phyloP scores from a whole-genome alignment of 129 eudicot species.

The Escallonia herrerae region DNA sequence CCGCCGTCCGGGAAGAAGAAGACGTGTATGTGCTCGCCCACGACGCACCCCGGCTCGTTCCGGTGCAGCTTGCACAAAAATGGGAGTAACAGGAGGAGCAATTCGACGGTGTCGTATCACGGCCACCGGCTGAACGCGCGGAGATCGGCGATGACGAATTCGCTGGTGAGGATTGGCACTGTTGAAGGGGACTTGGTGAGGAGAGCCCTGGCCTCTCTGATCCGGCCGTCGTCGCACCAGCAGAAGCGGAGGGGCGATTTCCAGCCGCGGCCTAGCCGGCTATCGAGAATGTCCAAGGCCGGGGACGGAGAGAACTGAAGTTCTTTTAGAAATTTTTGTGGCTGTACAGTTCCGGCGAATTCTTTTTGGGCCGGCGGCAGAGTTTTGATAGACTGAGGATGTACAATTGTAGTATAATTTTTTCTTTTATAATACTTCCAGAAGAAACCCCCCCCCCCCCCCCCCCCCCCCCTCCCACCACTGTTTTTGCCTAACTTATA shows the following conservation, averaged over 20 bases:
- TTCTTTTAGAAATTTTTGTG: not conserved
- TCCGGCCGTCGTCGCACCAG: constrained; percentile 65
- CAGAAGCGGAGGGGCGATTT: constrained; percentile 50
- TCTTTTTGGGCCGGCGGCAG: not conserved
- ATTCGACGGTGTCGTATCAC: constrained; percentile 28
- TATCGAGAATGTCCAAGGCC: constrained; percentile 50
- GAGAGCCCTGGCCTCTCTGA: constrained; percentile 55
- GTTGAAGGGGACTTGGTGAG: constrained; percentile 67
- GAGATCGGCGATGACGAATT: constrained; percentile 76
- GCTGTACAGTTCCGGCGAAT: not conserved
- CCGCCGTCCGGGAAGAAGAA: constrained; percentile 35
- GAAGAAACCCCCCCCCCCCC: too few species aligned
- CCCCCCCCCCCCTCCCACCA: too few species aligned
- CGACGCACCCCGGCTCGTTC: constrained; percentile 84
- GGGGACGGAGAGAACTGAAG: constrained; percentile 6
- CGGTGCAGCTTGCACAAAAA: constrained; percentile 64
- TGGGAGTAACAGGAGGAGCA: constrained; percentile 1
- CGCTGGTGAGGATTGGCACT: constrained; percentile 52
- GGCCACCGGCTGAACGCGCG: constrained; percentile 42
- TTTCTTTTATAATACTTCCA: too few species aligned
- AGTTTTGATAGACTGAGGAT: too few species aligned
- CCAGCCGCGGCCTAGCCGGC: constrained; percentile 60
- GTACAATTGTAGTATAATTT: too few species aligned
- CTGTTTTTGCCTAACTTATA: too few species aligned
- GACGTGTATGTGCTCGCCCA: constrained; percentile 76